Evolutionary conservation across 345 rosid species (phyloP).

Genomic region (Excoecaria cochinchinensis): DNA sequence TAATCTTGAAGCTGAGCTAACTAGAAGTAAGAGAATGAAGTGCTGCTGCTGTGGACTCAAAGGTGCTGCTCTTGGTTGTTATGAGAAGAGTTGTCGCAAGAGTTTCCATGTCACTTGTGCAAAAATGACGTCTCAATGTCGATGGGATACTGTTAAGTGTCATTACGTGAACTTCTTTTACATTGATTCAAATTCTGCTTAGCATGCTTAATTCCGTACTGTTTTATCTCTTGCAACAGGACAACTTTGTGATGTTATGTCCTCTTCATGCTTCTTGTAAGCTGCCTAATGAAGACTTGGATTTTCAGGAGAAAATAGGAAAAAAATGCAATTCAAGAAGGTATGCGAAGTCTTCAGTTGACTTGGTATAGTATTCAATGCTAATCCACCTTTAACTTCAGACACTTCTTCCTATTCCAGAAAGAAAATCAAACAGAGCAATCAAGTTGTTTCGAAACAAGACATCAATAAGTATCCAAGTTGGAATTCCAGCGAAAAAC

Average conservation of each 20-base stretch:
- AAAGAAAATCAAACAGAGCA: slow-evolving; percentile 19
- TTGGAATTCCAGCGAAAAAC: slow-evolving; percentile 30
- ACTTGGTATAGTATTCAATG: slow-evolving; percentile 6
- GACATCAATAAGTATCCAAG: slow-evolving; percentile 24
- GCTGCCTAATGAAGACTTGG: slow-evolving; percentile 57
- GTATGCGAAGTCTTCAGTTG: slow-evolving; percentile 34
- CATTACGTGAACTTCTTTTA: background rate
- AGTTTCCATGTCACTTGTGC: slow-evolving; percentile 84
- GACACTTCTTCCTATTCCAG: slow-evolving; percentile 36
- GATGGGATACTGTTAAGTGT: slow-evolving; percentile 80
- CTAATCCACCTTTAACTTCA: slow-evolving; percentile 5
- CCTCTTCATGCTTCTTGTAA: slow-evolving; percentile 67
- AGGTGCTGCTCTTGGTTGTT: slow-evolving; percentile 97
- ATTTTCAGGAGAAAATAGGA: slow-evolving; percentile 32
- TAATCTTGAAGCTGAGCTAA: slow-evolving; percentile 81
- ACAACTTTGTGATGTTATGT: slow-evolving; percentile 82
- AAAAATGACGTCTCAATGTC: slow-evolving; percentile 61
- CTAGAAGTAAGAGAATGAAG: slow-evolving; percentile 72
- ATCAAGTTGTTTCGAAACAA: slow-evolving; percentile 31
- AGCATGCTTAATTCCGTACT: background rate
- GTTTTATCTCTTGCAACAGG: slow-evolving; percentile 39
- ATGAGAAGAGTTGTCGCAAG: slow-evolving; percentile 63
- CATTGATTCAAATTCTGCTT: background rate
- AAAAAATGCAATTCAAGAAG: slow-evolving; percentile 35
- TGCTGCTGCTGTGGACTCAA: slow-evolving; percentile 82